Conservation (phyloP, 148 eudicot genomes). For the Pouteria glomerata region DNA sequence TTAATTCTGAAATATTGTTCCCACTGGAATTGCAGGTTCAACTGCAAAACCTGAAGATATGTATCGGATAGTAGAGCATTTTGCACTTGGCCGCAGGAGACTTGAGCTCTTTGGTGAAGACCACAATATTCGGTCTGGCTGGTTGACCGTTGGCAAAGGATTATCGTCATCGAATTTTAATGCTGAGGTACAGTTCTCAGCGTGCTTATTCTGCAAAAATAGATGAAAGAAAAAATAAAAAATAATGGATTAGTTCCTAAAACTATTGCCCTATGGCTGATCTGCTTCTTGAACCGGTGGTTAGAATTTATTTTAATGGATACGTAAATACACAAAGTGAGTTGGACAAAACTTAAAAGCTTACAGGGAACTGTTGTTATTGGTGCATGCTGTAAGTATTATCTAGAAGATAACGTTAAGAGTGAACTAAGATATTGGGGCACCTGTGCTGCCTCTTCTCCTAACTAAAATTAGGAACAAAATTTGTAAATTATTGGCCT, state of each 20-base stretch:
- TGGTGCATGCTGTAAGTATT: no score
- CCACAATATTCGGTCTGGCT: constrained; percentile 87
- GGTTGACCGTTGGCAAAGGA: constrained; percentile 92
- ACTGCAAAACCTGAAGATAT: constrained; percentile 97
- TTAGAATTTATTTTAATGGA: not conserved
- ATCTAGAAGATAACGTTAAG: no score
- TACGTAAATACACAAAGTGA: not conserved
- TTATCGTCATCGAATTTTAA: constrained; percentile 80
- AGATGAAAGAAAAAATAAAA: not conserved
- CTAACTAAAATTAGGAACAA: no score
- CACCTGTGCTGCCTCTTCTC: no score
- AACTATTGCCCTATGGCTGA: not conserved
- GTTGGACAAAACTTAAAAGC: no score
- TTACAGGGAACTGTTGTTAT: no score
- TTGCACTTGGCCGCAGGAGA: constrained; percentile 91
- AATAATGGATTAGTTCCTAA: not conserved
- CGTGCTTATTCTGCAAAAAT: not conserved
- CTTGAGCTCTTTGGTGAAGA: constrained; percentile 96
- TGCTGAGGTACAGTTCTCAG: constrained; percentile 43
- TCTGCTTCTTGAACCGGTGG: not conserved
- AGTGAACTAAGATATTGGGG: no score
- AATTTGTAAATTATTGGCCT: no score
- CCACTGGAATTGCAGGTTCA: constrained; percentile 25
- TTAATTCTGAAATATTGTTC: no score
- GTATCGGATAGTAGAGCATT: constrained; percentile 94